A percentile compares a stretch with the other conserved stretches of the same genome.
Conservation (phyloP, 805 yeast species). For the Suhomyces prunicola region DNA sequence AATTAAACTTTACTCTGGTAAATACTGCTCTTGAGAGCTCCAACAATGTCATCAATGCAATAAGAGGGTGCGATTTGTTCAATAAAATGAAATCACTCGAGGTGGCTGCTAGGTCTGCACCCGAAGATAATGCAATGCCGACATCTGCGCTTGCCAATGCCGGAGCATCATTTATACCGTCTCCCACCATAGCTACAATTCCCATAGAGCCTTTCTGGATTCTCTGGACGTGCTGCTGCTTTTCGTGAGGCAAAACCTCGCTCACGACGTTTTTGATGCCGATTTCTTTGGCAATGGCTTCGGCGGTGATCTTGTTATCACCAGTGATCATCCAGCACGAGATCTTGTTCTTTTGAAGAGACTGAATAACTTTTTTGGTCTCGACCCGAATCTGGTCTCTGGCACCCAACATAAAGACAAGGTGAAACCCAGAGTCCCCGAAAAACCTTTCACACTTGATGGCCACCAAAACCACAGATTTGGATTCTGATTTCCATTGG, state of each 20-base stretch:
- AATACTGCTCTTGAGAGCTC: conserved; percentile 50
- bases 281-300: conserved; percentile 59
- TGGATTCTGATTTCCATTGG: conserved; percentile 61
- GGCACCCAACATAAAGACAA: conserved; percentile 52
- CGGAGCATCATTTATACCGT: conserved; percentile 82
- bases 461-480: conserved; percentile 60
- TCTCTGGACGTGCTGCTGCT: conserved; percentile 56
- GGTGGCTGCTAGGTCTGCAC: conserved; percentile 71
- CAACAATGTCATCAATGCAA: conserved; percentile 53
- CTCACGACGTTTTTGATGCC: conserved; percentile 63
- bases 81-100: conserved; percentile 72
- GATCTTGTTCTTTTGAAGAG: conserved; percentile 38
- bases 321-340: conserved; percentile 78
- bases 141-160: conserved; percentile 73
- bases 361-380: conserved; percentile 46
- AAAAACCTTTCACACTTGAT: conserved; percentile 27
- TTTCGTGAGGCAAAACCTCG: conserved; percentile 71
- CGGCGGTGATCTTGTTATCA: conserved; percentile 65
- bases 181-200: conserved; percentile 71
- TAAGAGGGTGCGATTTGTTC: conserved; percentile 48
- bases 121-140: conserved; percentile 73
- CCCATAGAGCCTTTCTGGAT: conserved; percentile 40
- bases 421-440: conserved; percentile 28
- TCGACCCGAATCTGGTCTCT: conserved; percentile 63
- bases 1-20: conserved; percentile 53